Percentiles rank a stretch among this genome's conserved stretches.
These are phyloP conservation scores for Sporothrix variecibatus DNA, from an alignment of 2,329 filamentous ascomycete genomes.

Conservation along the genomic window DNA sequence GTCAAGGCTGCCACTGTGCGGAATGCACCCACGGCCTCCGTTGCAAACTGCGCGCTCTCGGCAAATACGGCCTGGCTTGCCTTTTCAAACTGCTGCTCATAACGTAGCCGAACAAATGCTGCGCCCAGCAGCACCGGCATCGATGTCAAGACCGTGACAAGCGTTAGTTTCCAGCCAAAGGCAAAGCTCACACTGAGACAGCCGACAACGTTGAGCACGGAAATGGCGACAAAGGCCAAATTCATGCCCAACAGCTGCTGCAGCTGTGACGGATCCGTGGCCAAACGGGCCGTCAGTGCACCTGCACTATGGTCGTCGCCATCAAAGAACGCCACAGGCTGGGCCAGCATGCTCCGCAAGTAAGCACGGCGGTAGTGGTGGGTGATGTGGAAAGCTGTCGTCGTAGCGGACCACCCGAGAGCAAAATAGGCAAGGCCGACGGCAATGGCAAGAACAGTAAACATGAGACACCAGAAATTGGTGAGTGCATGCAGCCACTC, in stretches of 20 bases:
- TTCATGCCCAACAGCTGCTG: conserved; percentile 65
- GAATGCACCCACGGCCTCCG: conserved; percentile 73
- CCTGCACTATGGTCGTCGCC: conserved; percentile 61
- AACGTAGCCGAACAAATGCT: conserved; percentile 55
- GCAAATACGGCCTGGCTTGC: conserved; percentile 69
- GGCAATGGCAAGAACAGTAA: conserved; percentile 58
- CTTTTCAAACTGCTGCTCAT: conserved; percentile 65
- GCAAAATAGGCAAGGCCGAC: conserved; percentile 57
- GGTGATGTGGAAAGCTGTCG: conserved; percentile 43
- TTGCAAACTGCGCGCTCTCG: conserved; percentile 72
- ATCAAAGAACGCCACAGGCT: conserved; percentile 63
- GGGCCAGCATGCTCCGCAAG: conserved; percentile 60
- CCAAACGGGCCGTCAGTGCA: conserved; percentile 58
- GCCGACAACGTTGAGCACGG: conserved; percentile 66
- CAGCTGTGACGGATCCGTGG: conserved; percentile 59
- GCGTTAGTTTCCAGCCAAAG: conserved; percentile 75
- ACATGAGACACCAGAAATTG: conserved; percentile 68
- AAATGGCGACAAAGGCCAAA: conserved; percentile 63
- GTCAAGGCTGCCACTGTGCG: conserved; percentile 71
- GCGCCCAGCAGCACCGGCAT: conserved; percentile 52
- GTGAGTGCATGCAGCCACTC: conserved; percentile 24
- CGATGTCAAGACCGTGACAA: conserved; percentile 63
- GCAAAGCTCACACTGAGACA: conserved; percentile 67
- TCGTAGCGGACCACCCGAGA: conserved; percentile 39
- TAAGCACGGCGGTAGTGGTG: conserved; percentile 61